Conservation (phyloP, 1,139 yeast species). For the Arxiozyma heterogenica region DNA sequence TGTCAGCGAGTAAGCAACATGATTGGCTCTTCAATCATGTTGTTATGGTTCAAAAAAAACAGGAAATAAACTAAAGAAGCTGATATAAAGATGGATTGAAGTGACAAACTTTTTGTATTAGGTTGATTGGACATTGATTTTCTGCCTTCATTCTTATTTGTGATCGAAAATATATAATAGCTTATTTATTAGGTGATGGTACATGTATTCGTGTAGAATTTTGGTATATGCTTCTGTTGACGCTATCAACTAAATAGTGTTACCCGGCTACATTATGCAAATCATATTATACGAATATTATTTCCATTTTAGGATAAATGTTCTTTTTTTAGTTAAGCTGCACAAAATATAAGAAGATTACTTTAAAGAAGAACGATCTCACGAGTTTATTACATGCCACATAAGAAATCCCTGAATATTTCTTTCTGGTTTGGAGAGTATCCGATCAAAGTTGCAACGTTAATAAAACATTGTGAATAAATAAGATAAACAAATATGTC, state of each 20-base stretch:
- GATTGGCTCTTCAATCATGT: not conserved
- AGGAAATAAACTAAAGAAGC: no score
- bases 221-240: not conserved
- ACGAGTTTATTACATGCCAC: not conserved
- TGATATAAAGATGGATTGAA: no score
- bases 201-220: no score
- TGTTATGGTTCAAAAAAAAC: not conserved
- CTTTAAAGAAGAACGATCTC: not conserved
- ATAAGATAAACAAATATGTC: constrained; percentile 26
- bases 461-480: not conserved
- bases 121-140: no score
- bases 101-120: no score
- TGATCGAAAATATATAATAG: no score
- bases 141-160: no score
- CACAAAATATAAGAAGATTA: not conserved
- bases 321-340: no score
- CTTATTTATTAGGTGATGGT: no score
- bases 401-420: not conserved
- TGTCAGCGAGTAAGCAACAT: not conserved
- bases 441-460: not conserved
- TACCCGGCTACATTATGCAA: not conserved
- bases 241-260: not conserved
- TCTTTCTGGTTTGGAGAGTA: not conserved
- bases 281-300: not conserved
- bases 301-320: not conserved